Evolutionary conservation across 192 early-diverging fungal genomes (phyloP).

Genomic region (Coemansia sp.): DNA sequence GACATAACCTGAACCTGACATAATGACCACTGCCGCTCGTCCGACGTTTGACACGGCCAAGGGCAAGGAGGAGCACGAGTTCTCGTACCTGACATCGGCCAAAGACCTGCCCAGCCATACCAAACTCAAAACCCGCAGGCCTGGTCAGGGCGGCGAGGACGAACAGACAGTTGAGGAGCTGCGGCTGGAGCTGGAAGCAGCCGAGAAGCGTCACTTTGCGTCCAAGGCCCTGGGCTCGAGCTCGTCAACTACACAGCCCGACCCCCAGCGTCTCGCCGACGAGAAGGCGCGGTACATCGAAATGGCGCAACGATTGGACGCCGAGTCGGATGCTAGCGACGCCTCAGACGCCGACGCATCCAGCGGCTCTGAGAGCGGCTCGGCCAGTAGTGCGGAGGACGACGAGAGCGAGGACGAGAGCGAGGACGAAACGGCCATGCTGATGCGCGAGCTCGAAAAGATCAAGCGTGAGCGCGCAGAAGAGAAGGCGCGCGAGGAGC

Average conservation of each 20-base stretch:
- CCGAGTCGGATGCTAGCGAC: slow-evolving; percentile 50
- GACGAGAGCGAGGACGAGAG: slow-evolving; percentile 54
- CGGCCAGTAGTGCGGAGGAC: background rate
- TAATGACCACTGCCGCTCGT: slow-evolving; percentile 63
- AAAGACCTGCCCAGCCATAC: slow-evolving; percentile 73
- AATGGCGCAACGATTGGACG: slow-evolving; percentile 36
- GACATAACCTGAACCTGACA: too few relatives aligned
- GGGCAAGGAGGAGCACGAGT: slow-evolving; percentile 59
- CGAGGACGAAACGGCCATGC: slow-evolving; percentile 86
- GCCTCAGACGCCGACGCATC: slow-evolving; percentile 47
- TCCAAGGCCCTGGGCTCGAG: slow-evolving; percentile 37
- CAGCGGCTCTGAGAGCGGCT: slow-evolving; percentile 37
- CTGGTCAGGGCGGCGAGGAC: slow-evolving; percentile 58
- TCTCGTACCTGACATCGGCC: slow-evolving; percentile 61
- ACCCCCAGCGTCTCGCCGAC: background rate
- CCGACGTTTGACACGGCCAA: slow-evolving; percentile 76
- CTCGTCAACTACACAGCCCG: background rate
- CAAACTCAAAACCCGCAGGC: slow-evolving; percentile 70
- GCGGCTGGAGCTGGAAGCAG: slow-evolving; percentile 60
- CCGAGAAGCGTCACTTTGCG: slow-evolving; percentile 63
- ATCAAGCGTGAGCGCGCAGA: slow-evolving; percentile 90
- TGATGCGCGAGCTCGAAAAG: slow-evolving; percentile 81
- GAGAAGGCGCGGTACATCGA: slow-evolving; percentile 43
- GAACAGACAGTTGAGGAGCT: slow-evolving; percentile 62
- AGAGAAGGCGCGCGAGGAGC: slow-evolving; percentile 74